A percentile compares a stretch with the other conserved stretches of the same genome.
phyloP scores from a whole-genome alignment of 495 filamentous ascomycete genomes.

The Penicillium herquei region DNA sequence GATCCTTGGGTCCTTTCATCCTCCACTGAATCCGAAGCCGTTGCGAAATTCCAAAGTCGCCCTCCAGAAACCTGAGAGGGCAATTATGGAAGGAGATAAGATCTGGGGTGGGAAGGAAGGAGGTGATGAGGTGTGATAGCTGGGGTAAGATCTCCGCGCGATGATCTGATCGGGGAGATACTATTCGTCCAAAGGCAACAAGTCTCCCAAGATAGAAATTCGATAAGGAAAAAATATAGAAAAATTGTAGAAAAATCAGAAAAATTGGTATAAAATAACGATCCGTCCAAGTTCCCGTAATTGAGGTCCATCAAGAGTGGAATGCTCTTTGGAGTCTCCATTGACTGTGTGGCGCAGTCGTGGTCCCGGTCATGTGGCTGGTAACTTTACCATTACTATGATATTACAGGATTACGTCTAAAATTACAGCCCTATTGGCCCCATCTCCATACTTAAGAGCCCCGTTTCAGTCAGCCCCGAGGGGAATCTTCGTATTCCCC shows the following conservation, averaged over 20 bases:
- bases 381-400: background rate
- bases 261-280: background rate
- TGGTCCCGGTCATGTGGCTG: background rate
- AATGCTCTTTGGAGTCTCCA: too few species aligned
- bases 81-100: constrained; percentile 9
- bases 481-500: background rate
- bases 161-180: constrained; percentile 6
- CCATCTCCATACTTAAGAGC: background rate
- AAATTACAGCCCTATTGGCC: background rate
- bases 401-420: background rate
- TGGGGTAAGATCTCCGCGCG: constrained; percentile 28
- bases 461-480: background rate
- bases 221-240: background rate
- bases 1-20: constrained; percentile 40
- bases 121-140: constrained; percentile 17
- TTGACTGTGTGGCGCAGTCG: background rate
- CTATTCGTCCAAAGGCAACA: background rate
- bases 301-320: background rate
- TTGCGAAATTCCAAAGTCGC: constrained; percentile 31
- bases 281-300: background rate
- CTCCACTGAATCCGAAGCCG: constrained; percentile 37
- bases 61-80: constrained; percentile 36
- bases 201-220: background rate
- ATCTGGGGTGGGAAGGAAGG: constrained; percentile 11
- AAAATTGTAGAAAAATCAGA: background rate